These are phyloP conservation scores for Poa annua DNA, from an alignment of 176 grass and related monocot genomes.

Conservation along the genomic window DNA sequence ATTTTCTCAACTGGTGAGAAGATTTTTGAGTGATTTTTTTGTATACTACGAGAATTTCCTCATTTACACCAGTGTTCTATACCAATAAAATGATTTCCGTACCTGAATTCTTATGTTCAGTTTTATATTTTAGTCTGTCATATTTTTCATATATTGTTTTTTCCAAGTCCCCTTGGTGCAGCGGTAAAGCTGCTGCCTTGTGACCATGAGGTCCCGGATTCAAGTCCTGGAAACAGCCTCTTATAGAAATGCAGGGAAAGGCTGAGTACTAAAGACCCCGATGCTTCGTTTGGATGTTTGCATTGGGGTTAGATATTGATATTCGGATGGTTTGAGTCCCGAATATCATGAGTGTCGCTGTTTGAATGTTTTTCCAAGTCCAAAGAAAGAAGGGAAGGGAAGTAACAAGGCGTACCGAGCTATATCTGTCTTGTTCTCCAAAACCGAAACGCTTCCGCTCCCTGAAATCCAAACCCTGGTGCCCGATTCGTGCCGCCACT, in stretches of 20 bases:
- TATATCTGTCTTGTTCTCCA: not conserved
- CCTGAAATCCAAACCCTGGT: constrained; percentile 39
- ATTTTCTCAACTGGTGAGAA: constrained; percentile 25
- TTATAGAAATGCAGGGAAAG: too few relatives aligned
- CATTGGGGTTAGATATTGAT: too few relatives aligned
- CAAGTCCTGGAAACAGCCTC: too few relatives aligned
- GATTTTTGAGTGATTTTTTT: not conserved
- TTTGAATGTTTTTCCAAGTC: constrained; percentile 23
- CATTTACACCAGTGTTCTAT: not conserved
- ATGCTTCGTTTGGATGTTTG: too few relatives aligned
- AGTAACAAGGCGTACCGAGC: constrained; percentile 32
- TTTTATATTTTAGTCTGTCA: not conserved
- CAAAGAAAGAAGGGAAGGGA: constrained; percentile 26
- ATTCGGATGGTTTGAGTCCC: too few relatives aligned
- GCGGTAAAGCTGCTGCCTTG: too few relatives aligned
- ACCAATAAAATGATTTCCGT: not conserved
- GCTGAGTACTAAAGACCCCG: too few relatives aligned
- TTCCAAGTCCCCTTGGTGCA: not conserved
- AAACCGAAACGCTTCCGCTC: constrained; percentile 4
- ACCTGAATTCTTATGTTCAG: not conserved
- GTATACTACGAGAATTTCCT: not conserved
- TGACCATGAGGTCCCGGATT: too few relatives aligned
- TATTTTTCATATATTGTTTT: not conserved
- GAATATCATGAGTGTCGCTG: too few relatives aligned
- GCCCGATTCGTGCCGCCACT: not conserved